Base-by-base conservation (phyloP, 768 basidiomycete genomes). In the Russula emetica region DNA sequence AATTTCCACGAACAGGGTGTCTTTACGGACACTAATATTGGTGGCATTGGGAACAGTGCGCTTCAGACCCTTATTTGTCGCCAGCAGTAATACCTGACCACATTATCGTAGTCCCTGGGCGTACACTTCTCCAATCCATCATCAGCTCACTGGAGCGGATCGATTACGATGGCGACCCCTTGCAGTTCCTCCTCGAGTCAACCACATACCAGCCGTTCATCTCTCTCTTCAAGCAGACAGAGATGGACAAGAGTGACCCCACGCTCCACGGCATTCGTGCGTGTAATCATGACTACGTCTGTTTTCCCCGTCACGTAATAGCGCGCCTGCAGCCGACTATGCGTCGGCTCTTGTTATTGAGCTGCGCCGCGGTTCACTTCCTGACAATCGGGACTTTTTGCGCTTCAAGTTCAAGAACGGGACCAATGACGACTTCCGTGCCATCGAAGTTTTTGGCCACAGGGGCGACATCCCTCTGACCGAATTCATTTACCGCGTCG, bases 181-280 rank as follows among this genome's bases (percentile, higher is more conserved):
- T 94, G 57, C 86, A 90, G 70, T 82, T 94, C 76, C 79, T 87
- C 74, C 73, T 92, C 68, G 79, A 91, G 69, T 84, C 90, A 76
- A 86, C 87, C 18, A 89, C 90, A 66, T 94, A 94, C 79, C 92
- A 94, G 74, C 87, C 92, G 16, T 92, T 95, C 83, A 86, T 94
- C 71, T 92, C 90, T 5, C 80, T 94, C 74, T 88, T 94, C 83
- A 83, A 86, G 72, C 82, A 88, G 74, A 83, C 90, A 22, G 88
- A 87, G 61, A 76, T 87, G 61, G 69, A 75, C 68, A 77, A 82
- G 65, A 75, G 80, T 30, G 75, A 84, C 71, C 86, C 88, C 1
- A 81, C 86, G 59, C 74, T 87, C 67, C 74, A 77, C 55, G 84
- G 78, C 47, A 82, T 91, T 66, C 87, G 88, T 90, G 71, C 72